phyloP scores from a whole-genome alignment of 2,329 filamentous ascomycete genomes.

The Trichoderma sp. region DNA sequence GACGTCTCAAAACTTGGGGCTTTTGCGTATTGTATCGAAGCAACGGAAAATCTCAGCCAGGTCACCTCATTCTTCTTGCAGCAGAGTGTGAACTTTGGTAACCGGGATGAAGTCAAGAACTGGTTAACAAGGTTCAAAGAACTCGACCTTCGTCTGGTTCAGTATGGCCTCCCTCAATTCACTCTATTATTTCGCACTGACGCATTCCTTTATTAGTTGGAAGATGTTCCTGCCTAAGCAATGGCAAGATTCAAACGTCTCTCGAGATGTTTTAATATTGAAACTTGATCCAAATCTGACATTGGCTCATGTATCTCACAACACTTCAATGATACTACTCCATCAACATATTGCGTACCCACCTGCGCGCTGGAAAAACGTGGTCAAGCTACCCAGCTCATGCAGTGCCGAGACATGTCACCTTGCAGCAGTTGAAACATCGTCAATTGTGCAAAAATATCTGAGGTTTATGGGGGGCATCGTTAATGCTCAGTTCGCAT shows the following conservation, averaged over 20 bases:
- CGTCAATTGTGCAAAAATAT: constrained; percentile 47
- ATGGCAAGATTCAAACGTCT: neutral
- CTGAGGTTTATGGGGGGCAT: constrained; percentile 25
- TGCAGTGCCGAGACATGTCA: constrained; percentile 51
- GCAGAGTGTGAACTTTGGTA: constrained; percentile 27
- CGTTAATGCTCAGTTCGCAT: neutral
- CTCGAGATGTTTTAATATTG: neutral
- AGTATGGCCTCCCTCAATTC: neutral
- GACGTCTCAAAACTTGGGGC: constrained; percentile 43
- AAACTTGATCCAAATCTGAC: neutral
- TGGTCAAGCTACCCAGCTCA: constrained; percentile 42
- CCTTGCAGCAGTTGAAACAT: constrained; percentile 44
- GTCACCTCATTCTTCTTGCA: constrained; percentile 47
- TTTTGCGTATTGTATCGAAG: constrained; percentile 48
- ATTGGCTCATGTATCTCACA: neutral
- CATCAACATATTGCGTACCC: neutral
- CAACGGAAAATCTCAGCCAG: constrained; percentile 45
- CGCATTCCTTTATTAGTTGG: neutral
- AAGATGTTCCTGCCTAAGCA: neutral
- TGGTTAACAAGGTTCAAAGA: neutral
- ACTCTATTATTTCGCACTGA: neutral
- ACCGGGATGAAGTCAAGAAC: neutral
- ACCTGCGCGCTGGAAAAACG: constrained; percentile 38
- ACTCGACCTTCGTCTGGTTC: neutral
- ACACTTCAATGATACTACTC: neutral